A percentile compares a stretch with the other conserved stretches of the same genome.
These are phyloP conservation scores for Raddia guianensis DNA, from an alignment of 176 grass and related monocot species.

Conservation along the genomic window DNA sequence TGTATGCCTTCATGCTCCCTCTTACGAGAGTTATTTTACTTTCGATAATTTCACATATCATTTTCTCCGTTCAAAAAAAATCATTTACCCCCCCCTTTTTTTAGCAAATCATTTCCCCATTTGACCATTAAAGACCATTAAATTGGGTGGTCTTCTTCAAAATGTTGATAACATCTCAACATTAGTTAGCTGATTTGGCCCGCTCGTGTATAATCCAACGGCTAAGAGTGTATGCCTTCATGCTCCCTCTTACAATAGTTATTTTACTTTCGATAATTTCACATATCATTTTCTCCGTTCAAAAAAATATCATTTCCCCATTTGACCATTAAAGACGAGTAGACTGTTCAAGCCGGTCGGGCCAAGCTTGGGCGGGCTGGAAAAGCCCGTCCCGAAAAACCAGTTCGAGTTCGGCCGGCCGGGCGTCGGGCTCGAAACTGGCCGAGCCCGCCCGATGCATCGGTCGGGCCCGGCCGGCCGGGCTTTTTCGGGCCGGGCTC, in stretches of 20 bases:
- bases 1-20: background rate
- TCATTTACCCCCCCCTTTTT: no score
- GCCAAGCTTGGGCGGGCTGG: no score
- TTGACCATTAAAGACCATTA: conserved; percentile 8
- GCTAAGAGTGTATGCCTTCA: background rate
- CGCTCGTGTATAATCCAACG: background rate
- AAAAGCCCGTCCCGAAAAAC: no score
- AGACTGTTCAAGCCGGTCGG: no score
- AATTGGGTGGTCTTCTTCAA: background rate
- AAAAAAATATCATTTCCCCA: no score
- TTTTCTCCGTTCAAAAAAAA: background rate
- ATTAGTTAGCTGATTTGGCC: background rate
- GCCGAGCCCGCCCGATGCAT: no score
- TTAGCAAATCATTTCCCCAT: background rate
- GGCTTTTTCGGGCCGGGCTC: no score
- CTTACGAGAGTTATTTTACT: background rate
- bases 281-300: background rate
- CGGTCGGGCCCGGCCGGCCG: no score
- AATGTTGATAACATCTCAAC: background rate
- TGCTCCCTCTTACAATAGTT: background rate
- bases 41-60: background rate
- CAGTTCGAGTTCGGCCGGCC: no score
- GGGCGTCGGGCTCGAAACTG: no score
- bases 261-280: background rate
- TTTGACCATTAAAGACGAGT: conserved; percentile 27